Base-by-base conservation (phyloP, 1,139 yeast genomes). In the Ashbya aceris region DNA sequence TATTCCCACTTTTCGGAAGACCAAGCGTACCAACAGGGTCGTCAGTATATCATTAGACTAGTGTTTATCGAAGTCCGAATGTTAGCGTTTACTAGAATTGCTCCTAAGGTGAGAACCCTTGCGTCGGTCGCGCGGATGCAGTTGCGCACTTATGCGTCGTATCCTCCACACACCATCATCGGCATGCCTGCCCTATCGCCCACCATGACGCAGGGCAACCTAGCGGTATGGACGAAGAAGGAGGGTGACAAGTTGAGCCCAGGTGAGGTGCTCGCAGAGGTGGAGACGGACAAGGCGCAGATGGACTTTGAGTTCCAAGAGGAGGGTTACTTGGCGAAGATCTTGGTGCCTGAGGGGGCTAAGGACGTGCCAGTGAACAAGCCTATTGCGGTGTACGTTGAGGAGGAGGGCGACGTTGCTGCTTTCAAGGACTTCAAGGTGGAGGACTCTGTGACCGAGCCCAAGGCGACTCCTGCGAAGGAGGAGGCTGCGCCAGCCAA, bases 301-400 rank as follows among this genome's bases (percentile, higher is more conserved):
- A 91, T 91, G 96, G 99, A 93, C 69, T 91, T 87, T 60, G 99
- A 91, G 69, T 91, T 91, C 73, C 97, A 89, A 71, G 99, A 93
- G 57, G 99, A 93, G 46, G 99, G 98, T 46, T 87, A 64, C 70
- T 72, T 91, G 61, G 97, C 98, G 52, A 85, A 91, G 73, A 80
- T 87, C 54, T 72, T 93, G 54, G 74, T 87, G 50, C 87, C 77
- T 30, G 89, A 80, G 51, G 96, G 97, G 42, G 67, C 95, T 47
- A 80, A 86, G 67, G 96, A 91, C 58, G 71, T 93, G 44, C 87
- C 94, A 40, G 95, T 91, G 42, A 95, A 95, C 55, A 78, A 81
- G 68, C 97, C 98, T 60, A 84, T 93, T 65, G 98, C 96, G 50
- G 96, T 91, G 38, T 89, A 83, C 62, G 98, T 91, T 42, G 96